Conservation (phyloP, 1,284 basidiomycete species). For the Boletus calvinii region DNA sequence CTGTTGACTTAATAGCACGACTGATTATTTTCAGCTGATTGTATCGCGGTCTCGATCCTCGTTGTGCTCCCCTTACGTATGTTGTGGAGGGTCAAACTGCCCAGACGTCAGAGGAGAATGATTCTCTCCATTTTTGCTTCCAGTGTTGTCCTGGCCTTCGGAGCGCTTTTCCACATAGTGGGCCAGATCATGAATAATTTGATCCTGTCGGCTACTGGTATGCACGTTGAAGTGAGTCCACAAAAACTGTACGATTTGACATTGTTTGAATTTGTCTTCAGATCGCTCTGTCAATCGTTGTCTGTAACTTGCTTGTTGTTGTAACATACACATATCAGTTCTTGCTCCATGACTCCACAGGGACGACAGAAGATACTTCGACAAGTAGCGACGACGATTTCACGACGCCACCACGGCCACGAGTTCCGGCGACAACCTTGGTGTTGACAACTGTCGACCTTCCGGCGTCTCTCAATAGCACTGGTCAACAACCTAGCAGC, state of each 20-base stretch:
- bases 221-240: conserved; percentile 14
- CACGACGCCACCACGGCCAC: conserved; percentile 1
- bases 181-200: conserved; percentile 18
- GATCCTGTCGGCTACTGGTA: too few relatives aligned
- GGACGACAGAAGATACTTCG: neutral
- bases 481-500: neutral
- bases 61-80: conserved; percentile 19
- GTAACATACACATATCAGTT: conserved; percentile 25
- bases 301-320: conserved; percentile 31
- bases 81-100: conserved; percentile 24
- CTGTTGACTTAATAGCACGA: too few relatives aligned
- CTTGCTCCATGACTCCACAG: neutral
- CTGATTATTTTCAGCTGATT: too few relatives aligned
- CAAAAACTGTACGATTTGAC: too few relatives aligned
- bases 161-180: conserved; percentile 18
- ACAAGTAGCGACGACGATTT: conserved; percentile 14
- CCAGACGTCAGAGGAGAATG: conserved; percentile 21
- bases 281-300: conserved; percentile 20
- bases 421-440: neutral
- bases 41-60: conserved; percentile 11
- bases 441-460: conserved; percentile 12
- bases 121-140: conserved; percentile 25
- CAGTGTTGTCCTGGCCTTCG: conserved; percentile 18
- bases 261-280: neutral
- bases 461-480: neutral